phyloP scores from a whole-genome alignment of 176 grass and related monocot species.

The Typha latifolia region DNA sequence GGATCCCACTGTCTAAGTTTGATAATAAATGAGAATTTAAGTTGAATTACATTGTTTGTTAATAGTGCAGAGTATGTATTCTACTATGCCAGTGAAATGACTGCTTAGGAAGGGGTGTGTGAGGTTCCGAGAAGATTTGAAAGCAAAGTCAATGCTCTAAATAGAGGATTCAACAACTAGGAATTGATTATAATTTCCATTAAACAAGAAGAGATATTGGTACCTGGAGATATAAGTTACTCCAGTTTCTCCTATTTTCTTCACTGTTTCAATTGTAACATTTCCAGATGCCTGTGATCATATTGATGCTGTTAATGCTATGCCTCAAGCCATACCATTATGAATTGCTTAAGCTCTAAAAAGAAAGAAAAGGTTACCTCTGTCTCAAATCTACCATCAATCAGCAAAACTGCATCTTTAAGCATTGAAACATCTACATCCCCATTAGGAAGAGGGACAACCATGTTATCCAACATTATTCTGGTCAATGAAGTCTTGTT shows the following conservation, averaged over 20 bases:
- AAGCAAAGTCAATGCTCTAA: too few species aligned
- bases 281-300: constrained; percentile 90
- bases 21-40: not conserved
- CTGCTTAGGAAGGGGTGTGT: too few species aligned
- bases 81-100: too few species aligned
- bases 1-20: not conserved
- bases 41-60: too few species aligned
- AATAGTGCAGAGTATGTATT: too few species aligned
- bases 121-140: too few species aligned
- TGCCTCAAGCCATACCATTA: not conserved
- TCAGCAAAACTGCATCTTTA: constrained; percentile 71
- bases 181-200: constrained; percentile 7
- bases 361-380: constrained; percentile 48
- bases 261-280: constrained; percentile 73
- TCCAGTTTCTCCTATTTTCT: constrained; percentile 89
- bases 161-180: not conserved
- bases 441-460: constrained; percentile 58
- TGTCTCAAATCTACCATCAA: constrained; percentile 88
- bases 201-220: not conserved
- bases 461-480: constrained; percentile 99
- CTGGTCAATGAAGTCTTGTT: constrained; percentile 69
- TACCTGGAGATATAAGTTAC: constrained; percentile 94
- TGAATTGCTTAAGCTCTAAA: not conserved
- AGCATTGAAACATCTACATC: constrained; percentile 92
- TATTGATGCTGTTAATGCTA: not conserved